phyloP scores from a whole-genome alignment of 306 rosid species.

The Astragalus membranaceus region DNA sequence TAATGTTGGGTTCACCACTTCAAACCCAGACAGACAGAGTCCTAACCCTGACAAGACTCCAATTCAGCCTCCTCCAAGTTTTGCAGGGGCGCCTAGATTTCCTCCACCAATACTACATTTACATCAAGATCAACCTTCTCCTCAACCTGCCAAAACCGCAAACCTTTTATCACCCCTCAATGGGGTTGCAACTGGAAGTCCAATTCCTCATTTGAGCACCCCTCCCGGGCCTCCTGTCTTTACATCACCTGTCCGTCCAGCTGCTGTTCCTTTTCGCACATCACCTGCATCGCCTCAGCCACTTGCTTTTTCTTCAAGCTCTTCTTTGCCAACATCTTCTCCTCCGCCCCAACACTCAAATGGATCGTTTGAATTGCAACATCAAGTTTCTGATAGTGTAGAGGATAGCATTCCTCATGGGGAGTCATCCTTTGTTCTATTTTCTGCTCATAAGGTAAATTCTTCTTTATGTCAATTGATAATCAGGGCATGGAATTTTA shows the following conservation, averaged over 20 bases:
- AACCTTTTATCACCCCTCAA: slow-evolving; percentile 50
- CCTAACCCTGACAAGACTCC: slow-evolving; percentile 43
- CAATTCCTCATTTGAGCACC: slow-evolving; percentile 78
- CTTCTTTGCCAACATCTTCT: slow-evolving; percentile 34
- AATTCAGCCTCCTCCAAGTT: slow-evolving; percentile 37
- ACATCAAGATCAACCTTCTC: slow-evolving; percentile 58
- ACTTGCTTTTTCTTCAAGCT: slow-evolving; percentile 53
- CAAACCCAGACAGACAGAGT: slow-evolving; percentile 36
- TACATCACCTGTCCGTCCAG: slow-evolving; percentile 88
- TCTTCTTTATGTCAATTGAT: slow-evolving; percentile 14
- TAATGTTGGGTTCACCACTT: slow-evolving; percentile 53
- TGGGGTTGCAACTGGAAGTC: slow-evolving; percentile 59
- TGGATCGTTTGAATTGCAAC: slow-evolving; percentile 51
- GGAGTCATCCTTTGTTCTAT: slow-evolving; percentile 71
- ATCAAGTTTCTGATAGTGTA: slow-evolving; percentile 41
- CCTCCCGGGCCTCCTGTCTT: slow-evolving; percentile 99
- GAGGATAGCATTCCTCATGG: slow-evolving; percentile 40
- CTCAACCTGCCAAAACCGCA: slow-evolving; percentile 42
- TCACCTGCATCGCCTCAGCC: slow-evolving; percentile 97
- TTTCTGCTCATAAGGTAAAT: slow-evolving; percentile 83
- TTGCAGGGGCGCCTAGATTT: slow-evolving; percentile 42
- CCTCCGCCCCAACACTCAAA: slow-evolving; percentile 83
- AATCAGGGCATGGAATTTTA: background rate
- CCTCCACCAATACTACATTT: slow-evolving; percentile 57
- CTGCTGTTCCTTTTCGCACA: slow-evolving; percentile 88